Evolutionary conservation across 2,329 filamentous ascomycete genomes (phyloP).

Genomic region (Hymenoscyphus scutula): DNA sequence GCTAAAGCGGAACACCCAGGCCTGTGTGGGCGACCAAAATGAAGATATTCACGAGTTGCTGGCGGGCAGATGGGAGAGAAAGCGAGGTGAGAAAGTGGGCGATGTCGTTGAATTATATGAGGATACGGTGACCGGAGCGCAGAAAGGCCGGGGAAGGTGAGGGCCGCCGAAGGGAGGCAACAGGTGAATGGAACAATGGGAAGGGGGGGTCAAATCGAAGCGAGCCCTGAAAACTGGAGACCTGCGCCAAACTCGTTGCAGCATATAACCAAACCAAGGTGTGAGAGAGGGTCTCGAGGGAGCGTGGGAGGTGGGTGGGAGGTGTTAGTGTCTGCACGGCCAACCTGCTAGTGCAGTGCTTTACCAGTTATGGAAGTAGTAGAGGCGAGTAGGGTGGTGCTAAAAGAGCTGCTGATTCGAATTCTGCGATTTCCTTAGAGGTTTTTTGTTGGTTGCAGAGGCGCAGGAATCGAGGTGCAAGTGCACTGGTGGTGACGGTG

Average conservation of each 20-base stretch:
- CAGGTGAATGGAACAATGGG: too few species aligned
- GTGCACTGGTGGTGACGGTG: background rate
- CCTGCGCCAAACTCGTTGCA: background rate
- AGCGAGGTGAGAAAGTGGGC: slow-evolving; percentile 27
- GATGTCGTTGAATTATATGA: slow-evolving; percentile 26
- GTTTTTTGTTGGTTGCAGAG: too few species aligned
- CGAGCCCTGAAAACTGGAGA: slow-evolving; percentile 5
- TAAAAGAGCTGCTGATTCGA: background rate
- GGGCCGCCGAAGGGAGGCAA: background rate
- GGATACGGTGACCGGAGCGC: slow-evolving; percentile 26
- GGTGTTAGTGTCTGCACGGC: background rate
- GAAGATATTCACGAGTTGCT: slow-evolving; percentile 24
- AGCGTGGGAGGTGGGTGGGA: too few species aligned
- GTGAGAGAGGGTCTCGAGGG: too few species aligned
- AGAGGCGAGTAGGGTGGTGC: background rate
- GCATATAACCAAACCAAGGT: too few species aligned
- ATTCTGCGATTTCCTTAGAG: background rate
- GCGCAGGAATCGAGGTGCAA: too few species aligned
- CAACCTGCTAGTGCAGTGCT: too few species aligned
- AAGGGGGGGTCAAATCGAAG: background rate
- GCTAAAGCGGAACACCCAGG: slow-evolving; percentile 35
- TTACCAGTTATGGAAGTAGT: too few species aligned
- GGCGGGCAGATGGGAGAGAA: slow-evolving; percentile 20
- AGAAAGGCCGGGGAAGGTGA: too few species aligned
- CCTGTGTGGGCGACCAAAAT: slow-evolving; percentile 36